A percentile compares a stretch with the other conserved stretches of the same genome.
Evolutionary conservation across 345 rosid genomes (phyloP).

Genomic region (Gossypium stocksii): DNA sequence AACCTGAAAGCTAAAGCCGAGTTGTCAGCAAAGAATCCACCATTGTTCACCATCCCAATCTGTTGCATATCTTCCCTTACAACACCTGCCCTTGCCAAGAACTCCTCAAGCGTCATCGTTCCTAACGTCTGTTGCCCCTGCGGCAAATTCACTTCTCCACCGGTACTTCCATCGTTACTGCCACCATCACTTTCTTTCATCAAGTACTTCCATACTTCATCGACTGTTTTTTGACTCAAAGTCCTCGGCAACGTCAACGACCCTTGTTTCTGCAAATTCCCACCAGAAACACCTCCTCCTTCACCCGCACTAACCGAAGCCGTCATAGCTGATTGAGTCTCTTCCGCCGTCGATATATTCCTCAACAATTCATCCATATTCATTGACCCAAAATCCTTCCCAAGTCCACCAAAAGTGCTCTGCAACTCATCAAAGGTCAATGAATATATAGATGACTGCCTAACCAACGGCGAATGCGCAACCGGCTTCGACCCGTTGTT

Average conservation of each 20-base stretch:
- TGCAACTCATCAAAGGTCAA: constrained; percentile 87
- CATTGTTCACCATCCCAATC: constrained; percentile 34
- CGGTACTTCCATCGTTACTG: constrained; percentile 29
- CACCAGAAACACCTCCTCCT: constrained; percentile 36
- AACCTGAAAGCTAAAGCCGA: constrained; percentile 41
- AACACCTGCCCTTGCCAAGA: constrained; percentile 75
- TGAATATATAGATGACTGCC: constrained; percentile 76
- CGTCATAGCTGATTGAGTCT: constrained; percentile 49
- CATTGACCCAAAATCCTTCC: constrained; percentile 92
- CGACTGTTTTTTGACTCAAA: constrained; percentile 87
- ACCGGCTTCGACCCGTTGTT: constrained; percentile 30
- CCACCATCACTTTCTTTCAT: constrained; percentile 40
- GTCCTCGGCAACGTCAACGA: constrained; percentile 86
- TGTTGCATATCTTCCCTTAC: constrained; percentile 71
- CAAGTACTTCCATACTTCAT: constrained; percentile 82
- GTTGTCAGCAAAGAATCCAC: constrained; percentile 45
- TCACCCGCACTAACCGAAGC: constrained; percentile 28
- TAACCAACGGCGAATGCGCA: constrained; percentile 40
- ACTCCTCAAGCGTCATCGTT: constrained; percentile 89
- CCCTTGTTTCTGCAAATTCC: constrained; percentile 81
- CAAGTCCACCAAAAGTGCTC: constrained; percentile 61
- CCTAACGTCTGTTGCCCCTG: constrained; percentile 58
- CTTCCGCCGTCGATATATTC: constrained; percentile 88
- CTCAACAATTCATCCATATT: constrained; percentile 94
- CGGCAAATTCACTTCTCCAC: constrained; percentile 32